A percentile compares a stretch with the other conserved stretches of the same genome.
These are phyloP conservation scores for Ganoderma meredithae DNA, from an alignment of 1,284 basidiomycete species.

Conservation along the genomic window DNA sequence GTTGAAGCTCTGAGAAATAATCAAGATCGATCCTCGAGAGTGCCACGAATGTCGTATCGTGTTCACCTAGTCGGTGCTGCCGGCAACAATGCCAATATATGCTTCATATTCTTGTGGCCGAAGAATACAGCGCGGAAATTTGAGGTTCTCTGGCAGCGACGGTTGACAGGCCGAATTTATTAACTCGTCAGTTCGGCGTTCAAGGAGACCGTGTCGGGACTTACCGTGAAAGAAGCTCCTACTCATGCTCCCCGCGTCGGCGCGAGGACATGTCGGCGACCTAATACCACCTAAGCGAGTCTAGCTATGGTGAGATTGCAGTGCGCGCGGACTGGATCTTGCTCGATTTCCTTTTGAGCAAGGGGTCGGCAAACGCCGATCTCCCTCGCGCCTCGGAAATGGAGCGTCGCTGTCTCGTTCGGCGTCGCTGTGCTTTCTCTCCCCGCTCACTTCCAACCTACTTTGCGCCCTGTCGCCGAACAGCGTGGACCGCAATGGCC, in stretches of 20 bases:
- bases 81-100: too few relatives aligned
- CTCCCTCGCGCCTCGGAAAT: too few relatives aligned
- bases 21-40: not conserved
- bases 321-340: not conserved
- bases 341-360: not conserved
- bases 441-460: not conserved
- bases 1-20: not conserved
- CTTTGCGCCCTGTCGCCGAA: not conserved
- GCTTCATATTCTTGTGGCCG: too few relatives aligned
- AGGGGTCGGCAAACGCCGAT: slow-evolving; percentile 2
- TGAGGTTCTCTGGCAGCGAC: too few relatives aligned
- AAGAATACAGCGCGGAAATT: too few relatives aligned
- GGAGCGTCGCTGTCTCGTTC: not conserved
- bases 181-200: too few relatives aligned
- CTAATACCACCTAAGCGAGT: too few relatives aligned
- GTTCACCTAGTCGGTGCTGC: not conserved
- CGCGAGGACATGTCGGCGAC: too few relatives aligned
- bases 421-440: not conserved
- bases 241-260: too few relatives aligned
- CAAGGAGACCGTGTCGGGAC: too few relatives aligned
- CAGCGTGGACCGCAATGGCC: slow-evolving; percentile 39
- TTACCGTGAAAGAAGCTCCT: too few relatives aligned
- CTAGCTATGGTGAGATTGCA: not conserved
- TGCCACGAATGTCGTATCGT: not conserved
- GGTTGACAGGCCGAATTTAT: too few relatives aligned